Conservation (phyloP, 805 yeast species). For the Suhomyces sp. region DNA sequence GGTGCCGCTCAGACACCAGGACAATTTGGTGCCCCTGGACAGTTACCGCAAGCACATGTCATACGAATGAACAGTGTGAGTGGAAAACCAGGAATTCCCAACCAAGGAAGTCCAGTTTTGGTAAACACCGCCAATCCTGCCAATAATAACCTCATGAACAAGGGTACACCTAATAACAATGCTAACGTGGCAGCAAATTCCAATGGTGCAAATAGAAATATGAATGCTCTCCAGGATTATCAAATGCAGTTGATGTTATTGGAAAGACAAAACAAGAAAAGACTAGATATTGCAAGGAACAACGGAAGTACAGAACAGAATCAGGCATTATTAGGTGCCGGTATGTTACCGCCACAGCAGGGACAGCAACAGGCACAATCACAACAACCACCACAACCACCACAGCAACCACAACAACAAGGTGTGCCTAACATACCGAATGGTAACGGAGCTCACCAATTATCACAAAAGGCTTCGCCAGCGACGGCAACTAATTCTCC, state of each 20-base stretch:
- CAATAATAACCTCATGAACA: neutral
- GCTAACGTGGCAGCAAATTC: conserved; percentile 7
- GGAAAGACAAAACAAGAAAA: conserved; percentile 73
- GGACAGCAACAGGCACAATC: conserved; percentile 16
- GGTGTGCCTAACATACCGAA: neutral
- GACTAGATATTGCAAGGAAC: conserved; percentile 54
- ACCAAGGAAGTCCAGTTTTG: conserved; percentile 9
- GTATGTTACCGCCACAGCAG: conserved; percentile 27
- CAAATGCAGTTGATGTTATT: conserved; percentile 74
- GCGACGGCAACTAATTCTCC: conserved; percentile 33
- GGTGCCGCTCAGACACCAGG: conserved; percentile 1
- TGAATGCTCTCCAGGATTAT: conserved; percentile 72
- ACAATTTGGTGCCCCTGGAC: conserved; percentile 6
- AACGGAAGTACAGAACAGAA: conserved; percentile 17
- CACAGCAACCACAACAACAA: conserved; percentile 15
- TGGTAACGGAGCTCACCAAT: conserved; percentile 1
- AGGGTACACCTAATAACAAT: neutral
- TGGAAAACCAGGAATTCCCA: conserved; percentile 8
- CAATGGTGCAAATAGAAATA: conserved; percentile 25
- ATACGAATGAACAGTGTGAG: conserved; percentile 17
- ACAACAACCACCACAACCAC: conserved; percentile 20
- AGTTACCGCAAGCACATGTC: conserved; percentile 12
- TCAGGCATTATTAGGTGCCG: conserved; percentile 6
- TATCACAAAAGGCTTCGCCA: conserved; percentile 20
- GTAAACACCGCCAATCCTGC: neutral